Conservation (phyloP, 2,329 filamentous ascomycete species). For the Trichophyton schoenleinii region DNA sequence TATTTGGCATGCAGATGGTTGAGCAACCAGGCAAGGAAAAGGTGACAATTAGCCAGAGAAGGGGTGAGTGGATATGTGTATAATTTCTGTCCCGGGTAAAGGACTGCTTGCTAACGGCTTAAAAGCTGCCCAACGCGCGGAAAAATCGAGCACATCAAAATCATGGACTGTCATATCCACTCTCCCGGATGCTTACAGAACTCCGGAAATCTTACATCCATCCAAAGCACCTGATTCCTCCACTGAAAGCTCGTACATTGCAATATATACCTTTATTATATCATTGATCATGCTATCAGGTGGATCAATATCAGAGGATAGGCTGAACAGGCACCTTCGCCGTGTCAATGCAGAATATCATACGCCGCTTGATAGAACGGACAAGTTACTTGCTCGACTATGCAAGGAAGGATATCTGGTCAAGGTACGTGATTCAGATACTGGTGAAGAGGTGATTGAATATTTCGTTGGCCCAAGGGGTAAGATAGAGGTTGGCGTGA, state of each 20-base stretch:
- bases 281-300: conserved; percentile 59
- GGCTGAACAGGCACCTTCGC: conserved; percentile 61
- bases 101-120: neutral
- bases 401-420: conserved; percentile 73
- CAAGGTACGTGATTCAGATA: conserved; percentile 53
- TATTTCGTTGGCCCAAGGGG: conserved; percentile 78
- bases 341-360: conserved; percentile 64
- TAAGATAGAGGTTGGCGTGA: conserved; percentile 69
- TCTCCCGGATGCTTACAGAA: conserved; percentile 56
- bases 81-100: neutral
- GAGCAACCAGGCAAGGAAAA: conserved; percentile 75
- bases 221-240: conserved; percentile 52
- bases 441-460: conserved; percentile 63
- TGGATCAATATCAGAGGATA: conserved; percentile 65
- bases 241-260: conserved; percentile 67
- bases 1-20: conserved; percentile 86
- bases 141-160: conserved; percentile 43
- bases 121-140: conserved; percentile 38
- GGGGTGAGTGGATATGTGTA: conserved; percentile 40
- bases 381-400: conserved; percentile 61
- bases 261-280: conserved; percentile 67
- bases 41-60: conserved; percentile 64
- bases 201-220: conserved; percentile 54
- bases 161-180: conserved; percentile 66
- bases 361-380: conserved; percentile 62